Conservation (phyloP, 2,329 filamentous ascomycete genomes). For the Lasiodiplodia sp. region DNA sequence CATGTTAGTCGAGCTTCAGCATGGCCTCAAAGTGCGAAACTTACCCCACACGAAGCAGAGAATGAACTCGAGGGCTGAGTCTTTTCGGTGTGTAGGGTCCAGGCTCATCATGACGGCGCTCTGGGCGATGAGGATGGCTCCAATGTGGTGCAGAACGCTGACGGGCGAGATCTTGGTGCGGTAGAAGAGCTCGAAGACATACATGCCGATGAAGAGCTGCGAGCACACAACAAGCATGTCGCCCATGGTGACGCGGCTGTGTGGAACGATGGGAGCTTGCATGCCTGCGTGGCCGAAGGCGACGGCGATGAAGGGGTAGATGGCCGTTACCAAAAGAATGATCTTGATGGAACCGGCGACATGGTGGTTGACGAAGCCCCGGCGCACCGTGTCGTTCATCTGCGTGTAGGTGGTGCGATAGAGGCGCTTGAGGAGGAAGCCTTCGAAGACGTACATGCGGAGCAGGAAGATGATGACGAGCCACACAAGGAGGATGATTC, state of each 20-base stretch:
- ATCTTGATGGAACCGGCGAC: constrained; percentile 54
- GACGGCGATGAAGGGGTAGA: constrained; percentile 53
- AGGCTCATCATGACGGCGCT: constrained; percentile 51
- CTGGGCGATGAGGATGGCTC: constrained; percentile 52
- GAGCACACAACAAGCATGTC: constrained; percentile 51
- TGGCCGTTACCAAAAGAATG: constrained; percentile 48
- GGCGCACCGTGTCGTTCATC: constrained; percentile 46
- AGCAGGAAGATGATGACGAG: constrained; percentile 33
- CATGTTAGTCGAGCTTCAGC: neutral
- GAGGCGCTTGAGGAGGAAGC: constrained; percentile 44
- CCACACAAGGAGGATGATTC: constrained; percentile 36
- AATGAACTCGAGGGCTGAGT: constrained; percentile 47
- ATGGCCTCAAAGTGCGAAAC: constrained; percentile 32
- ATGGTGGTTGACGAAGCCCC: constrained; percentile 57
- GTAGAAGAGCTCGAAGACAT: constrained; percentile 56
- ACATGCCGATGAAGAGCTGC: constrained; percentile 56
- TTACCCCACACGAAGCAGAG: constrained; percentile 52
- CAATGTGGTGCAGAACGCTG: constrained; percentile 52
- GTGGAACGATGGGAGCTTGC: constrained; percentile 41
- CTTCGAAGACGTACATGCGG: constrained; percentile 49
- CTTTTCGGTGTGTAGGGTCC: constrained; percentile 34
- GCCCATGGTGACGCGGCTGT: constrained; percentile 47
- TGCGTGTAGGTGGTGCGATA: constrained; percentile 47
- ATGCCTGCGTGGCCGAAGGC: constrained; percentile 45
- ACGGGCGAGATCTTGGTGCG: constrained; percentile 51